These are phyloP conservation scores for Pulveroboletus sp. DNA, from an alignment of 768 basidiomycete genomes.

Conservation along the genomic window DNA sequence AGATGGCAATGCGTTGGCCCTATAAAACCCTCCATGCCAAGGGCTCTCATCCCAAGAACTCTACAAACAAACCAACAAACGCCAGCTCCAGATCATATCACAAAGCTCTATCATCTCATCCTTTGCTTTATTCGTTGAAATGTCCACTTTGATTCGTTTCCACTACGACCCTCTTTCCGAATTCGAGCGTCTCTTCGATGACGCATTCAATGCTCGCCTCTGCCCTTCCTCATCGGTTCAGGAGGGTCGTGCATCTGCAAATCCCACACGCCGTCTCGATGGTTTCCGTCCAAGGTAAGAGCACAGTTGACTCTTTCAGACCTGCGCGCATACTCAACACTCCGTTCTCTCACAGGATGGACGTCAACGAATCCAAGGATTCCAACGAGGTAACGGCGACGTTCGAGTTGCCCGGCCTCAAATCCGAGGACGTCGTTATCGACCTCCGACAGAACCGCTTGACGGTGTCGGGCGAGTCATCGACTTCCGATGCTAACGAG, in stretches of 20 bases:
- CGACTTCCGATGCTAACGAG: conserved; percentile 31
- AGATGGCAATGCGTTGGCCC: too few relatives aligned
- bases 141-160: too few relatives aligned
- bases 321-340: not conserved
- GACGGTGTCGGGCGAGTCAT: conserved; percentile 43
- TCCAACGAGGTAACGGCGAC: conserved; percentile 43
- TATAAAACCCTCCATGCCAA: too few relatives aligned
- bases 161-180: not conserved
- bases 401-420: conserved; percentile 33
- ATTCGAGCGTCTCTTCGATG: not conserved
- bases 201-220: not conserved
- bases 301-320: not conserved
- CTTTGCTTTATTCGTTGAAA: too few relatives aligned
- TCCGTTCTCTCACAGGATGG: conserved; percentile 30
- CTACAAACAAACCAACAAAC: too few relatives aligned
- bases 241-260: not conserved
- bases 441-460: conserved; percentile 44
- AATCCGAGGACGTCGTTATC: conserved; percentile 45
- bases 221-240: not conserved
- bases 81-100: too few relatives aligned
- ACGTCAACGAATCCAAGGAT: conserved; percentile 41
- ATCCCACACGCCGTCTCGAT: not conserved
- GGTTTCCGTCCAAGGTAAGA: conserved; percentile 22
- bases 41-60: too few relatives aligned
- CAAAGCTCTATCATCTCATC: too few relatives aligned